These are phyloP conservation scores for Scutellaria minor DNA, from an alignment of 257 asterid species.

Conservation along the genomic window DNA sequence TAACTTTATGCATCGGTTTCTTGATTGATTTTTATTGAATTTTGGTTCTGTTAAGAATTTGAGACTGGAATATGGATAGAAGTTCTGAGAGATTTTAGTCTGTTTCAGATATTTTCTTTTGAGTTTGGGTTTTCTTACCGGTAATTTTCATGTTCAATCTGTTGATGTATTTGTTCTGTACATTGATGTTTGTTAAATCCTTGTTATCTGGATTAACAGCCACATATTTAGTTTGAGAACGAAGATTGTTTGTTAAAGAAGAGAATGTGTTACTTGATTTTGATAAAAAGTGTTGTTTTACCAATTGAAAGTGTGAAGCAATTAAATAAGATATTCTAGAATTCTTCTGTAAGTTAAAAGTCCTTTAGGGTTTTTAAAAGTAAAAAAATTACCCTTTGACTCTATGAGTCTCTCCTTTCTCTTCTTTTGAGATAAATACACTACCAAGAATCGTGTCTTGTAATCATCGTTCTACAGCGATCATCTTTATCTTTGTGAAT, in stretches of 20 bases:
- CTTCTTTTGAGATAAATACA: constrained; percentile 2
- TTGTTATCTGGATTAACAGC: constrained; percentile 18
- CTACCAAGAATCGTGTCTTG: too few relatives aligned
- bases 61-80: constrained; percentile 3
- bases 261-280: constrained; percentile 41
- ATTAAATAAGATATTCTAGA: constrained; percentile 33
- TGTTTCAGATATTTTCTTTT: background rate
- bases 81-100: background rate
- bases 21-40: constrained; percentile 25
- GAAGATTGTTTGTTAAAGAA: constrained; percentile 40
- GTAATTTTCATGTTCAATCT: background rate
- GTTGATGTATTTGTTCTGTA: background rate
- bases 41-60: background rate
- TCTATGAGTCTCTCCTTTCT: constrained; percentile 29
- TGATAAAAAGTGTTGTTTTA: constrained; percentile 38
- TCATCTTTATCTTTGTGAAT: background rate
- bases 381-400: background rate
- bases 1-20: too few relatives aligned
- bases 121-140: background rate
- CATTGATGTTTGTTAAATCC: background rate
- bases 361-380: background rate
- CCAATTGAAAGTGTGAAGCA: constrained; percentile 34
- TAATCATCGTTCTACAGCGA: too few relatives aligned
- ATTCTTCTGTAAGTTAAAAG: background rate
- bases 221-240: constrained; percentile 1